A percentile compares a stretch with the other conserved stretches of the same genome.
Evolutionary conservation across 257 asterid species (phyloP).

Genomic region (Solanum piurae): DNA sequence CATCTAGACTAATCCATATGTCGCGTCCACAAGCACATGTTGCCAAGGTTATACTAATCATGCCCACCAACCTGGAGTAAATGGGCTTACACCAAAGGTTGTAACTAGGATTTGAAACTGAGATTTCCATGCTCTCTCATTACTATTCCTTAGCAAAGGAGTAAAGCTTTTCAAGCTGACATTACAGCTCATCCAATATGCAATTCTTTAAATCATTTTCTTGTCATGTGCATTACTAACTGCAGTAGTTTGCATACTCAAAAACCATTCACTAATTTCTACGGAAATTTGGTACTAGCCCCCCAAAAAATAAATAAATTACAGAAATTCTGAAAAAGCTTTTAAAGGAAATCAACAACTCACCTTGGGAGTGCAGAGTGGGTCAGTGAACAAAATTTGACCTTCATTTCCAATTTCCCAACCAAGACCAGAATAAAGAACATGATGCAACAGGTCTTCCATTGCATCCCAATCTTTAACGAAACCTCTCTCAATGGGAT

Average conservation of each 20-base stretch:
- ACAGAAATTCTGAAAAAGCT: not conserved
- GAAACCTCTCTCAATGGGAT: slow-evolving; percentile 83
- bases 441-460: slow-evolving; percentile 82
- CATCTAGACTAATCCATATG: not conserved
- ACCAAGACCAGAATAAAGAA: slow-evolving; percentile 70
- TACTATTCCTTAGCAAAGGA: not conserved
- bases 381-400: slow-evolving; percentile 85
- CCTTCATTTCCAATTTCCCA: slow-evolving; percentile 99
- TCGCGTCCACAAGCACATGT: not conserved
- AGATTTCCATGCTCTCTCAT: not conserved
- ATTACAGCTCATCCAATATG: not conserved
- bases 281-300: not conserved
- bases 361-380: slow-evolving; percentile 93
- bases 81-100: not conserved
- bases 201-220: not conserved
- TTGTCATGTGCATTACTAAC: not conserved
- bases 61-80: not conserved
- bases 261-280: not conserved
- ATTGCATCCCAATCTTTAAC: slow-evolving; percentile 92
- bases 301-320: not conserved
- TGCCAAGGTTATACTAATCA: not conserved
- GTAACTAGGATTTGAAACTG: not conserved
- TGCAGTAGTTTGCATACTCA: not conserved
- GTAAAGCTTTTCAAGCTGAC: not conserved
- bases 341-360: not conserved